These are phyloP conservation scores for Dendrobium officinale DNA, from an alignment of 106 monocot species.

Conservation along the genomic window DNA sequence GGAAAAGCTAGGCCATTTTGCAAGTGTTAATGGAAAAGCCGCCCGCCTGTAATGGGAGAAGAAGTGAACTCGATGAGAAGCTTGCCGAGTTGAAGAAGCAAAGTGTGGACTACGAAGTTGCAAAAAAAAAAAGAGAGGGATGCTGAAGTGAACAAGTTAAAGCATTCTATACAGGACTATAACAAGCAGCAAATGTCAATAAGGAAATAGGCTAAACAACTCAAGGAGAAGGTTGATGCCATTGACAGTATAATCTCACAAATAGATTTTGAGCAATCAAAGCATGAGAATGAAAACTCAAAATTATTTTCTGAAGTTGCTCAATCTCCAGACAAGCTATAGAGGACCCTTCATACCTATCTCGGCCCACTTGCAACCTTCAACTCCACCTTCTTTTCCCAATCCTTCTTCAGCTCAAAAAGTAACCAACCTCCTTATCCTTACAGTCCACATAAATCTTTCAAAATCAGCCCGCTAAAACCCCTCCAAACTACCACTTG, in stretches of 20 bases:
- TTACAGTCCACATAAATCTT: no score
- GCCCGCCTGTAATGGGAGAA: not conserved
- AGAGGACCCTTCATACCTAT: no score
- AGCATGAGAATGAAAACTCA: no score
- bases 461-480: no score
- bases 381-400: no score
- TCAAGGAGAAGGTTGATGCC: conserved; percentile 54
- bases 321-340: no score
- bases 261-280: no score
- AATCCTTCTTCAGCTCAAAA: no score
- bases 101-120: conserved; percentile 41
- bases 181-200: conserved; percentile 73
- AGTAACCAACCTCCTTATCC: no score
- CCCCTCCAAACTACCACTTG: no score
- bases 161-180: conserved; percentile 50
- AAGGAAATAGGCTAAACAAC: conserved; percentile 33
- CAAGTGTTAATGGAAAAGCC: not conserved
- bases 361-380: no score
- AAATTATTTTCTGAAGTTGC: no score
- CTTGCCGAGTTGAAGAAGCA: conserved; percentile 41
- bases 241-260: conserved; percentile 41
- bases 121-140: conserved; percentile 45
- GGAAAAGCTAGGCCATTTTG: not conserved
- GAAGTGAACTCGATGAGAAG: not conserved
- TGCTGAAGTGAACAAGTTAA: conserved; percentile 54